phyloP scores from a whole-genome alignment of 495 filamentous ascomycete species.

The Xylaria venustula region DNA sequence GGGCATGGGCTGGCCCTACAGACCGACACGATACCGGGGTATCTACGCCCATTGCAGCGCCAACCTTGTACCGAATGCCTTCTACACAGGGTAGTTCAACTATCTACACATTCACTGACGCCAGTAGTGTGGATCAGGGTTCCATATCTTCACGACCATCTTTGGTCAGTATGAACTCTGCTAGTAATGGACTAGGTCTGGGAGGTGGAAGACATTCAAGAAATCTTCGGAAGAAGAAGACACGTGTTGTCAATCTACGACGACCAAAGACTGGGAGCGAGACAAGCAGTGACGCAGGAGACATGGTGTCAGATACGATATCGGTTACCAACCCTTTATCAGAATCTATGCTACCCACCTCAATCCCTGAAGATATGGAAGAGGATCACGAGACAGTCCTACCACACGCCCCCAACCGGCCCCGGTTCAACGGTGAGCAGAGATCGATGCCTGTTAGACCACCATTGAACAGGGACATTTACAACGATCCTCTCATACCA shows the following conservation, averaged over 20 bases:
- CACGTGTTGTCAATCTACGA: constrained; percentile 87
- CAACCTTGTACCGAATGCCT: constrained; percentile 56
- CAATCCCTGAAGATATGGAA: constrained; percentile 53
- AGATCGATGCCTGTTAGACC: constrained; percentile 25
- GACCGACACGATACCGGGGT: constrained; percentile 64
- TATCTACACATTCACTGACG: constrained; percentile 62
- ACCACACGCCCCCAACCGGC: constrained; percentile 41
- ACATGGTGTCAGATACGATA: constrained; percentile 35
- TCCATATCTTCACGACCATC: constrained; percentile 46
- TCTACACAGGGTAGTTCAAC: constrained; percentile 62
- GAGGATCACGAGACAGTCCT: constrained; percentile 55
- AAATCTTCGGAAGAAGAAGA: constrained; percentile 77
- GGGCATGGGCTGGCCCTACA: constrained; percentile 83
- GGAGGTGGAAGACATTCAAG: constrained; percentile 65
- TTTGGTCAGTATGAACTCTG: constrained; percentile 46
- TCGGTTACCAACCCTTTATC: constrained; percentile 44
- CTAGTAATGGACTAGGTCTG: constrained; percentile 60
- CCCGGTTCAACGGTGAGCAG: constrained; percentile 39
- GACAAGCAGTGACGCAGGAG: constrained; percentile 46
- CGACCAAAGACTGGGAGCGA: constrained; percentile 59
- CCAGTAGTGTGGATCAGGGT: constrained; percentile 49
- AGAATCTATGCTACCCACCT: constrained; percentile 43
- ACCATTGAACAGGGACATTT: constrained; percentile 29
- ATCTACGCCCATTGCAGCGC: constrained; percentile 53
- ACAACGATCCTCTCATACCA: constrained; percentile 17